Evolutionary conservation across 192 early-diverging fungal genomes (phyloP).

Genomic region (Dissophora globulifera): DNA sequence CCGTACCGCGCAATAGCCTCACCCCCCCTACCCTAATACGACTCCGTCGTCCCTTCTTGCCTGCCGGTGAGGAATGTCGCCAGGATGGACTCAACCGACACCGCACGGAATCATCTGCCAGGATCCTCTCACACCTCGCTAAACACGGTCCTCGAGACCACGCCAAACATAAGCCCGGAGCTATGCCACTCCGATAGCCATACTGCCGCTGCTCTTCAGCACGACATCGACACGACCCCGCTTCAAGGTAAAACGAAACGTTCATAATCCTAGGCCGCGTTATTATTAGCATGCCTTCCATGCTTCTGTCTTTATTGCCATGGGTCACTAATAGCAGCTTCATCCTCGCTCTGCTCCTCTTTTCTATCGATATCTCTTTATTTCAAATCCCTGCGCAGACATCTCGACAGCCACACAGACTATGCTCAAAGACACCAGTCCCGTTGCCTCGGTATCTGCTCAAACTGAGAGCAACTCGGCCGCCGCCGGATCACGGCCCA

Average conservation of each 20-base stretch:
- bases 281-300: too few species aligned
- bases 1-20: too few species aligned
- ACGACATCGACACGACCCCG: not conserved
- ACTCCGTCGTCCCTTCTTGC: not conserved
- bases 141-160: too few species aligned
- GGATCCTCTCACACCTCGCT: not conserved
- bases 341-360: constrained; percentile 11
- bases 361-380: too few species aligned
- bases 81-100: constrained; percentile 10
- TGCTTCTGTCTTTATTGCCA: too few species aligned
- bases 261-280: too few species aligned
- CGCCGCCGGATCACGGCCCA: not conserved
- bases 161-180: too few species aligned
- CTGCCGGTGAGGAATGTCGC: constrained; percentile 6
- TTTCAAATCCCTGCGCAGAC: not conserved
- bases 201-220: not conserved
- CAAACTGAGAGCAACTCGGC: too few species aligned
- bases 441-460: too few species aligned
- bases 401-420: not conserved
- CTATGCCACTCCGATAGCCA: too few species aligned
- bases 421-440: not conserved
- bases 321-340: too few species aligned
- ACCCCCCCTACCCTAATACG: not conserved
- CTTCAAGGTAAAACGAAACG: not conserved
- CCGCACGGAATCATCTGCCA: not conserved